Evolutionary conservation across 306 rosid species (phyloP).

Genomic region (Purshia tridentata): DNA sequence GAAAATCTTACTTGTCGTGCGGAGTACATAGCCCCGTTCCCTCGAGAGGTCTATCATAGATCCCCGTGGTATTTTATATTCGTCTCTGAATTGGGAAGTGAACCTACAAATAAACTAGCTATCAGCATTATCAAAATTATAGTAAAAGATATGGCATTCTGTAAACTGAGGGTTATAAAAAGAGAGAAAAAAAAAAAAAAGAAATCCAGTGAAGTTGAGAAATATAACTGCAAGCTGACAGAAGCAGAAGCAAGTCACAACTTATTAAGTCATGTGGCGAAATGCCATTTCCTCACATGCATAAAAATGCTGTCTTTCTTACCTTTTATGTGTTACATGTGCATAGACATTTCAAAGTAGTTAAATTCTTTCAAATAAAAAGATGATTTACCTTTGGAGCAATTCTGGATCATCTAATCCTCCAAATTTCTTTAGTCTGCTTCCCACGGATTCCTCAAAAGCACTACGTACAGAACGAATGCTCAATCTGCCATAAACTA

Average conservation of each 20-base stretch:
- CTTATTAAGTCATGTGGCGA: neutral
- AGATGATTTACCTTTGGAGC: conserved; percentile 68
- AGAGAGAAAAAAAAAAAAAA: neutral
- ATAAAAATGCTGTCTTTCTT: neutral
- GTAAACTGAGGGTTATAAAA: neutral
- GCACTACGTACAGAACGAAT: conserved; percentile 82
- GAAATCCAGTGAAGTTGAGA: neutral
- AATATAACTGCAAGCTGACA: conserved; percentile 7
- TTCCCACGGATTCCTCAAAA: conserved; percentile 86
- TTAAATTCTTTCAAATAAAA: neutral
- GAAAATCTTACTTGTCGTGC: conserved; percentile 71
- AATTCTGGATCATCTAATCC: conserved; percentile 68
- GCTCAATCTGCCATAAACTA: conserved; percentile 78
- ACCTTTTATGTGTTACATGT: no score
- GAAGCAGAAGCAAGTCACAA: neutral
- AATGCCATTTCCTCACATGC: neutral
- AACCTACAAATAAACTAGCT: conserved; percentile 56
- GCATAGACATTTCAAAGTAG: neutral
- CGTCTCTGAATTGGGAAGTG: conserved; percentile 93
- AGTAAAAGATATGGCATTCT: neutral
- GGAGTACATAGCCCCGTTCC: conserved; percentile 70
- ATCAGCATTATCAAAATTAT: conserved; percentile 16
- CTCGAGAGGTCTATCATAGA: conserved; percentile 72
- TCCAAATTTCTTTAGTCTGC: conserved; percentile 66
- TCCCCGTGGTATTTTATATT: conserved; percentile 81